Evolutionary conservation across 352 stramenopile species (phyloP), one percentile per base, ranked within the genome.

Genomic region (Sclerospora graminicola): DNA sequence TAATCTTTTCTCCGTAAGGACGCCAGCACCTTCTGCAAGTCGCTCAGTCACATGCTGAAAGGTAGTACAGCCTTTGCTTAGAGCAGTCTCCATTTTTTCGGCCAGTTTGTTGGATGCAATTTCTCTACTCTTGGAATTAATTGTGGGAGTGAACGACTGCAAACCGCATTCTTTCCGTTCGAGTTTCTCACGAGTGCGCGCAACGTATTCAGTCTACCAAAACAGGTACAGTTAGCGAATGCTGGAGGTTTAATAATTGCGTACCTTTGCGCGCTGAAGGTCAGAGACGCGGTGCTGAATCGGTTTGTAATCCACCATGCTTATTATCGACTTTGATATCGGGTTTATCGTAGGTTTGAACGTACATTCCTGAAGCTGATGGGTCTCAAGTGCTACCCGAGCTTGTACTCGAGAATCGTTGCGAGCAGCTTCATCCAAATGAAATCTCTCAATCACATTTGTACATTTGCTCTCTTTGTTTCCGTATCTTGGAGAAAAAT

Each of bases 291-390:
- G 68, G 24, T 82, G 45, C 8, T 88, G 72, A 41, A 90, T 78
- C 7, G 79, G 79, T 29, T 81, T 85, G 45, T 88, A 78, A 29
- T 70, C 55, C 1, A 52, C 57, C 16, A 47, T 42, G 18, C 41
- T 64, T 2, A 68, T 46, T 41, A 89, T 46, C 1, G 42, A 46
- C 8, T 55, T 61, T 0, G 74, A 86, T 0, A 44, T 49, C 3
- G 47, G 23, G 33, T 88, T 90, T 46, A 87, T 86, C 23, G 61
- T 52, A 5, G 79, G 75, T 9, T 64, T 66, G 41, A 90, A 90
- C 0, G 75, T 88, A 32, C 75, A 90, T 16, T 76, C 60, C 11
- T 61, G 48, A 15, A 90, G 34, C 10, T 57, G 29, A 7, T 77
- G 57, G 10, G 57, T 51, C 24, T 88, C 79, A 1, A 88, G 48